Percentiles rank a stretch among this genome's conserved stretches.
These are phyloP conservation scores for Sclerotinia glacialis DNA, from an alignment of 2,329 filamentous ascomycete species.

Conservation along the genomic window DNA sequence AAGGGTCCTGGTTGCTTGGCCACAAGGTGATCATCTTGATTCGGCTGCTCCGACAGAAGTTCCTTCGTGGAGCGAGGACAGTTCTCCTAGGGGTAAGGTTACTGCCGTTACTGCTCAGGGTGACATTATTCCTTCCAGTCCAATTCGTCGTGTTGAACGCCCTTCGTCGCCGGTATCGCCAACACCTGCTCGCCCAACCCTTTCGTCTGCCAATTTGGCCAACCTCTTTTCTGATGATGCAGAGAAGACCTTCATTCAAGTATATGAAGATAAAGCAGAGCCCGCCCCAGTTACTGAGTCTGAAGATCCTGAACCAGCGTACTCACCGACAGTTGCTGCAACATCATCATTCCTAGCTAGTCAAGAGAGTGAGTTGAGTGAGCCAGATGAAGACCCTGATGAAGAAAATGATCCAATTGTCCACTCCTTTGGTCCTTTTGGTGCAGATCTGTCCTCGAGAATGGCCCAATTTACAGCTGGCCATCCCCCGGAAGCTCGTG, in stretches of 20 bases:
- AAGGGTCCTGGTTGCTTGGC: conserved; percentile 87
- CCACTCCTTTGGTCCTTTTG: conserved; percentile 88
- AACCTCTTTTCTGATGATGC: conserved; percentile 44
- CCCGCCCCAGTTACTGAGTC: conserved; percentile 45
- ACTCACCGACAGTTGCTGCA: conserved; percentile 34
- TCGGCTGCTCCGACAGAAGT: conserved; percentile 47
- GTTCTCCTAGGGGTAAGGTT: conserved; percentile 51
- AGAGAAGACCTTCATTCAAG: conserved; percentile 54
- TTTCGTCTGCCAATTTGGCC: conserved; percentile 28
- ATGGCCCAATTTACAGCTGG: conserved; percentile 72
- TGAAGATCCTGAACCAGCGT: conserved; percentile 26
- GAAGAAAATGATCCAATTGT: conserved; percentile 94
- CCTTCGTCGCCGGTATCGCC: conserved; percentile 78
- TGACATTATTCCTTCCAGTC: conserved; percentile 56
- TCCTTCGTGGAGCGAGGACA: conserved; percentile 64
- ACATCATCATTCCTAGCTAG: conserved; percentile 30
- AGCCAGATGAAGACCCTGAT: conserved; percentile 65
- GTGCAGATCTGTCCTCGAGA: conserved; percentile 77
- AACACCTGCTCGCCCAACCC: conserved; percentile 45
- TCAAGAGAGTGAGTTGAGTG: conserved; percentile 54
- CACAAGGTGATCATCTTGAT: conserved; percentile 52
- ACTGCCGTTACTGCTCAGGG: conserved; percentile 38
- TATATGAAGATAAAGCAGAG: conserved; percentile 69
- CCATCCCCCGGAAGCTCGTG: conserved; percentile 54
- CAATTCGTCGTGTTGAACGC: conserved; percentile 53